Evolutionary conservation across 768 basidiomycete genomes (phyloP).

Genomic region (Kondoa malvinella): DNA sequence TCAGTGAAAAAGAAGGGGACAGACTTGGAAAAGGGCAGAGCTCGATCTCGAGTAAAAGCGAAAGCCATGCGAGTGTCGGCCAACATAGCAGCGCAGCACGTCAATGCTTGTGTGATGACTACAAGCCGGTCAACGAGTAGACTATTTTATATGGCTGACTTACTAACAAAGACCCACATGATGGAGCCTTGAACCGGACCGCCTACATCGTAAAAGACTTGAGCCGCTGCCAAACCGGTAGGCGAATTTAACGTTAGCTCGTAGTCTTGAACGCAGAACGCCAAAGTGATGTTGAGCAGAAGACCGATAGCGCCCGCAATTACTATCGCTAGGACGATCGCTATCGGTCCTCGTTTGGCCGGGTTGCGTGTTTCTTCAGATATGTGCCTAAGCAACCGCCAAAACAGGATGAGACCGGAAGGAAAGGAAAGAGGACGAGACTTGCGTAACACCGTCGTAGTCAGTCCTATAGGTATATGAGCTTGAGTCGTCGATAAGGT

Average conservation of each 20-base stretch:
- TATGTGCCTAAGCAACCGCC: too few species aligned
- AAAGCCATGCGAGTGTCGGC: neutral
- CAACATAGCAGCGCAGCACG: neutral
- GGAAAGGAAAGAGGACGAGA: too few species aligned
- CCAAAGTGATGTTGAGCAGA: neutral
- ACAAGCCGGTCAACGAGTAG: neutral
- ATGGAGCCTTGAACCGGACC: neutral
- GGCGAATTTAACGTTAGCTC: neutral
- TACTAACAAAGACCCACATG: neutral
- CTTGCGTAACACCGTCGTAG: neutral
- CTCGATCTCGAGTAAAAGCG: slow-evolving; percentile 1
- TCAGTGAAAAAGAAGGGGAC: too few species aligned
- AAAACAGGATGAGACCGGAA: too few species aligned
- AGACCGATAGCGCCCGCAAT: neutral
- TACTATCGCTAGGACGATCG: neutral
- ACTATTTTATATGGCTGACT: too few species aligned
- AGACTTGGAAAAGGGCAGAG: neutral
- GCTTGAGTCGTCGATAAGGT: too few species aligned
- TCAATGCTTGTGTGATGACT: neutral
- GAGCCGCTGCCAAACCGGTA: neutral
- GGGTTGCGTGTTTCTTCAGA: neutral
- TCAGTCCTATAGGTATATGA: too few species aligned
- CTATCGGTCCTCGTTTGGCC: neutral
- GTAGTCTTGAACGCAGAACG: neutral
- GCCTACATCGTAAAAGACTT: neutral